Percentiles rank a stretch among this genome's conserved stretches.
Conservation (phyloP, 345 rosid species). For the Bruguiera parviflora region DNA sequence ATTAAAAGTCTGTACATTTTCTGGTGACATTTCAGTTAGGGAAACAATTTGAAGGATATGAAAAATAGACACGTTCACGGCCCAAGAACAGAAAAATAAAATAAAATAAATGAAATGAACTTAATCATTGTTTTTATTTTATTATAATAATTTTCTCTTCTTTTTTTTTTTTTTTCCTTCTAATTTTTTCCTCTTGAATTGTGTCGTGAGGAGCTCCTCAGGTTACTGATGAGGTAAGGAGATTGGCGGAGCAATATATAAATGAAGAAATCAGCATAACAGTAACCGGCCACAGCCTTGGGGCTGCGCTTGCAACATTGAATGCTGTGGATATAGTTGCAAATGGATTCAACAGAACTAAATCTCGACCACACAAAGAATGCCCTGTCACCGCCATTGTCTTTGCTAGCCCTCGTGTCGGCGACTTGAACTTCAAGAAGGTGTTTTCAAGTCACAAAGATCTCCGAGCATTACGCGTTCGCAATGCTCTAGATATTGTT, state of each 20-base stretch:
- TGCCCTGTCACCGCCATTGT: conserved; percentile 20
- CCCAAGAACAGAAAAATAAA: too few species aligned
- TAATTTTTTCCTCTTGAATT: neutral
- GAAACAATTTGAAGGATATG: too few species aligned
- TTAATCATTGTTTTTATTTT: too few species aligned
- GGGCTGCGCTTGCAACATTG: conserved; percentile 49
- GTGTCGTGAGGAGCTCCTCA: neutral
- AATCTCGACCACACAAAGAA: neutral
- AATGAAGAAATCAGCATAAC: conserved; percentile 53
- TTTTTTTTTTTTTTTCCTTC: neutral
- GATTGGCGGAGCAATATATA: conserved; percentile 37
- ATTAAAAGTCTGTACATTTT: too few species aligned
- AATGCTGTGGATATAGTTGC: conserved; percentile 44
- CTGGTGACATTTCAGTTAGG: too few species aligned
- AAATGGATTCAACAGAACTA: conserved; percentile 10
- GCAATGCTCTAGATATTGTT: conserved; percentile 8
- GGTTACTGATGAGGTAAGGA: conserved; percentile 18
- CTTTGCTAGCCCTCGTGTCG: conserved; percentile 16
- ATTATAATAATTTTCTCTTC: neutral
- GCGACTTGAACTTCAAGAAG: conserved; percentile 10
- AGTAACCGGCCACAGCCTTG: conserved; percentile 56
- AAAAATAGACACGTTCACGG: too few species aligned
- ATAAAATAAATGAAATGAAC: too few species aligned
- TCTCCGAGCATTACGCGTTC: neutral
- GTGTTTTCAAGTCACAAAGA: neutral